These are phyloP conservation scores for Cordyceps cicadae DNA, from an alignment of 2,329 filamentous ascomycete genomes.

Conservation along the genomic window DNA sequence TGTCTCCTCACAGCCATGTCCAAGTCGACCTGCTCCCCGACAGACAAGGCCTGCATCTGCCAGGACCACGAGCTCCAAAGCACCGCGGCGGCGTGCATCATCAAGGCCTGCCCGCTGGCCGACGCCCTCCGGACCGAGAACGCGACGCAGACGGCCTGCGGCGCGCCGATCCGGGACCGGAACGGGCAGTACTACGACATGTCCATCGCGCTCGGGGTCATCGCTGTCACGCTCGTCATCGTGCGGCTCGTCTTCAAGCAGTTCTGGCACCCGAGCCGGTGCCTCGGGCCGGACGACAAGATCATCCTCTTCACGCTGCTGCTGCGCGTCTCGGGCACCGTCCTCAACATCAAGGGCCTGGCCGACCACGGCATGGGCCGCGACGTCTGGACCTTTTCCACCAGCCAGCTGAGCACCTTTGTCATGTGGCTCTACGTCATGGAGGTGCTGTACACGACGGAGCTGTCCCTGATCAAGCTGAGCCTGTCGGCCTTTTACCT, in stretches of 20 bases:
- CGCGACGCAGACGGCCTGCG: constrained; percentile 21
- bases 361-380: constrained; percentile 36
- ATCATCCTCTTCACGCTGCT: constrained; percentile 23
- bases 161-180: constrained; percentile 22
- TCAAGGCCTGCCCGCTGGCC: neutral
- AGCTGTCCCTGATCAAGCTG: constrained; percentile 39
- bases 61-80: neutral
- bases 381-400: constrained; percentile 42
- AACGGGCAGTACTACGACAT: constrained; percentile 26
- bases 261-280: constrained; percentile 24
- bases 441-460: constrained; percentile 37
- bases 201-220: constrained; percentile 23
- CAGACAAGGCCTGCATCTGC: neutral
- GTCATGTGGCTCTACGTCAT: constrained; percentile 34
- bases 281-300: constrained; percentile 32
- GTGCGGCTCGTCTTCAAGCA: constrained; percentile 32
- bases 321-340: constrained; percentile 21
- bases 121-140: constrained; percentile 12
- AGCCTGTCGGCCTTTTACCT: constrained; percentile 48
- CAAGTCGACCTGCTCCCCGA: neutral
- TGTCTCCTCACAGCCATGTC: neutral
- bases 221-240: constrained; percentile 32
- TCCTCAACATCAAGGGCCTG: constrained; percentile 25
- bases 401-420: constrained; percentile 34
- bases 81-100: neutral